Conservation (phyloP, 2,329 filamentous ascomycete species). For the Fusarium ambrosium region DNA sequence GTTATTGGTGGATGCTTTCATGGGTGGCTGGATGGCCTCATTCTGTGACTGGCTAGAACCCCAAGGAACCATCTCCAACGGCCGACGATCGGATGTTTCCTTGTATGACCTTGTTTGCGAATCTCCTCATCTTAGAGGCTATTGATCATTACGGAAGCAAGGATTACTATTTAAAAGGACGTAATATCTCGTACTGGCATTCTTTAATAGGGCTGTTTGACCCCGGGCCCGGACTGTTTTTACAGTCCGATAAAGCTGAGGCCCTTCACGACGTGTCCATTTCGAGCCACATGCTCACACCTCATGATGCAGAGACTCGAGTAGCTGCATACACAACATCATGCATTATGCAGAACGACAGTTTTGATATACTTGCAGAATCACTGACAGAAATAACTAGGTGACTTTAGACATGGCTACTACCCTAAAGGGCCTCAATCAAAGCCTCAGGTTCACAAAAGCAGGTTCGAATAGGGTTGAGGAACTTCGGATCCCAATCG, state of each 20-base stretch:
- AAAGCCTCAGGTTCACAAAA: too few relatives aligned
- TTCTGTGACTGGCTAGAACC: conserved; percentile 1
- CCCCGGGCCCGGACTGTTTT: not conserved
- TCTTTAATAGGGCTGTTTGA: not conserved
- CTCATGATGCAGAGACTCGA: not conserved
- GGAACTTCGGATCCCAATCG: too few relatives aligned
- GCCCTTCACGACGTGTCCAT: not conserved
- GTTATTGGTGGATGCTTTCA: not conserved
- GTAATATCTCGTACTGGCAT: not conserved
- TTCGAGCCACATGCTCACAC: not conserved
- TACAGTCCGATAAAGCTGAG: not conserved
- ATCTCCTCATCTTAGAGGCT: conserved; percentile 1
- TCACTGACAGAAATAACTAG: not conserved
- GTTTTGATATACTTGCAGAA: not conserved
- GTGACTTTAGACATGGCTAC: not conserved
- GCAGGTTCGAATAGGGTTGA: too few relatives aligned
- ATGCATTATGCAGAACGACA: not conserved
- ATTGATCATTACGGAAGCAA: not conserved
- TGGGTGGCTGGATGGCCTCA: conserved; percentile 7
- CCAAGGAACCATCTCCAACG: conserved; percentile 1
- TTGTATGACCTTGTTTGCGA: not conserved
- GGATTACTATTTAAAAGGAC: not conserved
- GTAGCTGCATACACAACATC: not conserved
- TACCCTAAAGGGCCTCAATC: not conserved
- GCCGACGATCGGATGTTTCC: conserved; percentile 6